Conservation (phyloP, 164 flowering plant genomes). For the Vitis labrusca region DNA sequence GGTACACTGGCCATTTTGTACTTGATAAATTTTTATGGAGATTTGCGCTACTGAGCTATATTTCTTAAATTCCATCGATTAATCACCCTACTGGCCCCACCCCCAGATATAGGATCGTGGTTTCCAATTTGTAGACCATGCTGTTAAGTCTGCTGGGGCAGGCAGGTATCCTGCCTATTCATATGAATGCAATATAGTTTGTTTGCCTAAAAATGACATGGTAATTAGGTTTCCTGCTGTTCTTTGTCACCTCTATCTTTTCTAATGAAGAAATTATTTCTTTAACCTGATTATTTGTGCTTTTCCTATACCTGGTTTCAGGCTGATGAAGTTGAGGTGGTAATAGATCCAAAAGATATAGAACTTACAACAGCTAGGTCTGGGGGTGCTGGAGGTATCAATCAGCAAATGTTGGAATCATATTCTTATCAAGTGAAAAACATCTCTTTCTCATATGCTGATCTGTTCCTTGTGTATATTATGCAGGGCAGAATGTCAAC, state of each 20-base stretch:
- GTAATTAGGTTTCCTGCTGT: not conserved
- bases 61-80: not conserved
- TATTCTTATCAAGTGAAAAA: not conserved
- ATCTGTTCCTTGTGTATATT: slow-evolving; percentile 8
- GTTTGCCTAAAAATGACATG: not conserved
- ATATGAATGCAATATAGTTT: not conserved
- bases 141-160: not conserved
- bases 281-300: slow-evolving; percentile 1
- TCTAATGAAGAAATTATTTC: not conserved
- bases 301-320: slow-evolving; percentile 24
- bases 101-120: not conserved
- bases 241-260: not conserved
- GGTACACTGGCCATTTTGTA: too few species aligned
- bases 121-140: not conserved
- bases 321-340: slow-evolving; percentile 97
- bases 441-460: not conserved
- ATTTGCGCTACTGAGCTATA: not conserved
- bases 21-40: too few species aligned
- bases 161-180: not conserved
- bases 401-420: not conserved
- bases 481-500: slow-evolving; percentile 98
- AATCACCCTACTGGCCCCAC: not conserved
- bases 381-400: slow-evolving; percentile 99
- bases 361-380: slow-evolving; percentile 96
- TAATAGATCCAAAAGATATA: slow-evolving; percentile 92